A percentile compares a stretch with the other conserved stretches of the same genome.
These are phyloP conservation scores for Quercus ilex DNA, from an alignment of 306 rosid genomes.

Conservation along the genomic window DNA sequence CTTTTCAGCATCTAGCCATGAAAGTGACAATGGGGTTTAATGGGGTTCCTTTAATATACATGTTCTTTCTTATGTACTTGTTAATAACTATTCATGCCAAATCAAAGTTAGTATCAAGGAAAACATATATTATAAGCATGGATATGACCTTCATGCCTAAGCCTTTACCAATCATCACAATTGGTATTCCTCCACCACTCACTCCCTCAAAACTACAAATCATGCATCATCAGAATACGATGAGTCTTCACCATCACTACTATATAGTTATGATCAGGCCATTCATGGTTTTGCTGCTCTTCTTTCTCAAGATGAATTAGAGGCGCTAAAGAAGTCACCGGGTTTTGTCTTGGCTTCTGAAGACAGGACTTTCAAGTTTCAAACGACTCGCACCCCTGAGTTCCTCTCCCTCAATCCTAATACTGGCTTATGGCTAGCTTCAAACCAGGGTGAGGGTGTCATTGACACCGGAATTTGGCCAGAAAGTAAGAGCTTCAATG, in stretches of 20 bases:
- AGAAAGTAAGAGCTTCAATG: constrained; percentile 26
- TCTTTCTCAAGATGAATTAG: background rate
- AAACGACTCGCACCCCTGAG: constrained; percentile 28
- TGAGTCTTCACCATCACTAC: background rate
- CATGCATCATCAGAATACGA: background rate
- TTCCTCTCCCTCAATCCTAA: constrained; percentile 10
- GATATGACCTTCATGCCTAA: constrained; percentile 14
- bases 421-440: constrained; percentile 20
- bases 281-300: background rate
- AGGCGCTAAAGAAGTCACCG: background rate
- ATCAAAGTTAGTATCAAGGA: background rate
- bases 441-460: constrained; percentile 19
- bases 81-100: background rate
- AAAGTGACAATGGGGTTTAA: background rate
- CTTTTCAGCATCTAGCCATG: background rate
- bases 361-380: constrained; percentile 6
- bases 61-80: background rate
- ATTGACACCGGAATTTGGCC: constrained; percentile 7
- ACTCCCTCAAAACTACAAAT: background rate
- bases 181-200: constrained; percentile 13
- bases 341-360: background rate
- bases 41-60: background rate
- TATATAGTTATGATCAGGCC: background rate
- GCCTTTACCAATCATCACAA: background rate
- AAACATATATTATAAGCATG: constrained; percentile 16